These are phyloP conservation scores for Pichia kudriavzevii DNA, from an alignment of 1,139 yeast genomes.

Conservation along the genomic window DNA sequence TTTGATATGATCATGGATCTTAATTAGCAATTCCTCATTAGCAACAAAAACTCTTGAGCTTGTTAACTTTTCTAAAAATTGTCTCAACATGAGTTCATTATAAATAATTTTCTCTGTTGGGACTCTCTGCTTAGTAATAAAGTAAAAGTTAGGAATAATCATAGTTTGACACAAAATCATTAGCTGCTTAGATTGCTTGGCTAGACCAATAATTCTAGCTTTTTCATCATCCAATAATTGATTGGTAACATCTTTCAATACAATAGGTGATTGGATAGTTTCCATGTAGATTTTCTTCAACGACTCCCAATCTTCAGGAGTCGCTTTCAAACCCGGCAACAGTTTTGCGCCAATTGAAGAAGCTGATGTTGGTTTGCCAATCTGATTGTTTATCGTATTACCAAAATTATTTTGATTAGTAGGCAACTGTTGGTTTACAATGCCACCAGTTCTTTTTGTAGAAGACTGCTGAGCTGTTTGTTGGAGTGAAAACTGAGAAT, in stretches of 20 bases:
- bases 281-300: conserved; percentile 61
- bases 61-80: conserved; percentile 61
- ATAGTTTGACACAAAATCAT: conserved; percentile 61
- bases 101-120: conserved; percentile 73
- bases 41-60: conserved; percentile 59
- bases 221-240: conserved; percentile 58
- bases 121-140: conserved; percentile 63
- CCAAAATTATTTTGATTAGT: conserved; percentile 28
- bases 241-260: conserved; percentile 57
- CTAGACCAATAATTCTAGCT: conserved; percentile 49
- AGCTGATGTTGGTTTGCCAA: conserved; percentile 14
- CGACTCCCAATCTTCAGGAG: conserved; percentile 45
- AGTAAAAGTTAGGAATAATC: conserved; percentile 67
- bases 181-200: conserved; percentile 53
- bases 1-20: conserved; percentile 63
- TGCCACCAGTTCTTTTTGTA: conserved; percentile 1
- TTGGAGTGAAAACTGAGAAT: conserved; percentile 1
- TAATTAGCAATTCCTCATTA: conserved; percentile 60
- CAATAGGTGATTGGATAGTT: conserved; percentile 58
- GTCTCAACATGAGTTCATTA: conserved; percentile 71
- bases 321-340: conserved; percentile 29
- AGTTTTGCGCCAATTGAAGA: conserved; percentile 23
- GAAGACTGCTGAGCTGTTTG: conserved; percentile 10
- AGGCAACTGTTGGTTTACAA: conserved; percentile 22
- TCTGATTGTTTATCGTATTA: conserved; percentile 7